These are phyloP conservation scores for Quercus lobata DNA, from an alignment of 331 rosid genomes.

Conservation along the genomic window DNA sequence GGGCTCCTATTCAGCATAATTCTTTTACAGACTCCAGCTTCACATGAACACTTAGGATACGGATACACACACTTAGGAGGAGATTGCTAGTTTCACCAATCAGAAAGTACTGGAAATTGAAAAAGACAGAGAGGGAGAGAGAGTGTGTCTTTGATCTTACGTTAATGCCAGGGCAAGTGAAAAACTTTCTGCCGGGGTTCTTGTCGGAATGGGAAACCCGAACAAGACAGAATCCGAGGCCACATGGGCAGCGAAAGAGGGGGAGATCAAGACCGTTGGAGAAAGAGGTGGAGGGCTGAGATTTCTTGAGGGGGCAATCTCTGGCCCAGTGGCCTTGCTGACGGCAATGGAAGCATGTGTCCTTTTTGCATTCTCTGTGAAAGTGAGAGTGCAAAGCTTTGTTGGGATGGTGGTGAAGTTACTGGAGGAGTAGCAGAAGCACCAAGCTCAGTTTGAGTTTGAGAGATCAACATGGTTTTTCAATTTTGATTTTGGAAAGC, in stretches of 20 bases:
- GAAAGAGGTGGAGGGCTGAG: neutral
- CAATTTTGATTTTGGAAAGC: no score
- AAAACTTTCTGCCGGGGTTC: conserved; percentile 22
- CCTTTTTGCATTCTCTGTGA: neutral
- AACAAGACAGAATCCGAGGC: conserved; percentile 22
- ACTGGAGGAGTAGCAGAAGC: no score
- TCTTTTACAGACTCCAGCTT: conserved; percentile 36
- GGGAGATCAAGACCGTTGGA: neutral
- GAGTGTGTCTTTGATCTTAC: conserved; percentile 1
- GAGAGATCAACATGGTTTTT: no score
- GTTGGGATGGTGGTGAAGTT: neutral
- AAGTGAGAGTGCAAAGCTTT: neutral
- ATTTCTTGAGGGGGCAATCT: conserved; percentile 15
- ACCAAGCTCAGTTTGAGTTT: no score
- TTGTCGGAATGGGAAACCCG: neutral
- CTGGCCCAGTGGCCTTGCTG: conserved; percentile 4
- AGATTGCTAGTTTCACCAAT: neutral
- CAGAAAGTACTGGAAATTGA: no score
- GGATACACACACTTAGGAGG: neutral
- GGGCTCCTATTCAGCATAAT: neutral
- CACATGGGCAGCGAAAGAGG: conserved; percentile 28
- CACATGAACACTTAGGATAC: conserved; percentile 28
- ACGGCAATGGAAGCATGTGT: conserved; percentile 4
- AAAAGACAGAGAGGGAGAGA: no score
- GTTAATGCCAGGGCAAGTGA: conserved; percentile 17